Evolutionary conservation across 768 basidiomycete genomes (phyloP), one percentile per base, ranked within the genome.

Genomic region (Russula earlei): DNA sequence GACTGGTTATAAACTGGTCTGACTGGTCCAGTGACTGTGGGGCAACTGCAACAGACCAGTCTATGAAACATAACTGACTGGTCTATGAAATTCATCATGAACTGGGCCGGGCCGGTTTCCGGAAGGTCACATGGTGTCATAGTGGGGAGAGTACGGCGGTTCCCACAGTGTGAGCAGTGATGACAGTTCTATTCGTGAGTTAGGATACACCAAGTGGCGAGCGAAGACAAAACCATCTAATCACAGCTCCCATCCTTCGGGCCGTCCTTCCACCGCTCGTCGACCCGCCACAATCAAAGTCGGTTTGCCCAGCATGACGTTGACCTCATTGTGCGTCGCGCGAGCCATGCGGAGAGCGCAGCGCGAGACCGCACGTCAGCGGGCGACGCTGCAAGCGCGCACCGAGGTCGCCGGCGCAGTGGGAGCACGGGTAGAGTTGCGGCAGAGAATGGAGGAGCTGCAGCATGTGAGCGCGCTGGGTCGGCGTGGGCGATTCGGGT

Each of bases 251-350:
- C 92, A 69, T 97, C 91, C 4, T 68, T 63, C 22, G 90, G 88
- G 1, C 93, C 95, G 68, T 94, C 90, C 73, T 78, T 88, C 95
- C 95, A 98, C 64, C 94, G 75, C 74, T 91, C 85, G 62, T 88
- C 85, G 44, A 86, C 81, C 67, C 80, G 90, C 33, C 62, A 67
- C 95, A 98, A 68, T 91, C 83, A 70, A 97, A 97, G 50, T 68
- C 55, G 76, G 75, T 77, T 96, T 97, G 40, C 92, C 91, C 33
- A 97, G 72, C 69, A 83, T 81, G 67, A 76, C 75, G 65, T 95
- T 98, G 54, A 97, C 93, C 66, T 87, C 86, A 65, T 98, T 98
- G 68, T 98, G 95, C 64, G 87, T 74, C 70, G 87, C 79, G 66
- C 95, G 59, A 98, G 74, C 94, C 93, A 97, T 63, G 74, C 73